These are phyloP conservation scores for Syncephalastrum sp. DNA, from an alignment of 371 early-diverging fungal genomes.

Conservation along the genomic window DNA sequence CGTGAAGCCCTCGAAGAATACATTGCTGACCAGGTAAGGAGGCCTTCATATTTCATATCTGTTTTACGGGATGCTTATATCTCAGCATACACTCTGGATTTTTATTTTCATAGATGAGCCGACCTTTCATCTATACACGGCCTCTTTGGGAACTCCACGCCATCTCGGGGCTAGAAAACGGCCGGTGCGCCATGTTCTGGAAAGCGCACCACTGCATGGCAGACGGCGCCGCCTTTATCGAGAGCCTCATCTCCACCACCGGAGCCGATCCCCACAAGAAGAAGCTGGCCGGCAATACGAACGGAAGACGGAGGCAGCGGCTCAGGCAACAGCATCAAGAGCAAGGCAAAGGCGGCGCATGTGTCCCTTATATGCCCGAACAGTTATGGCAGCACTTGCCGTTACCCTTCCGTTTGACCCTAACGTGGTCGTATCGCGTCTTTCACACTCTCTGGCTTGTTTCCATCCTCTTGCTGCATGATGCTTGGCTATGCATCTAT, in stretches of 20 bases:
- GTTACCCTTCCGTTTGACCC: too few relatives aligned
- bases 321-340: not conserved
- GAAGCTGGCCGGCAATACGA: not conserved
- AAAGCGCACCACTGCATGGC: constrained; percentile 37
- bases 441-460: too few relatives aligned
- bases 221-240: constrained; percentile 33
- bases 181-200: constrained; percentile 34
- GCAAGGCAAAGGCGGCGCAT: too few relatives aligned
- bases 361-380: too few relatives aligned
- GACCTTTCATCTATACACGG: constrained; percentile 28
- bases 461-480: constrained; percentile 9
- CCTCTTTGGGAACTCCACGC: constrained; percentile 38
- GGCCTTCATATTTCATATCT: not conserved
- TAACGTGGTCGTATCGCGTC: too few relatives aligned
- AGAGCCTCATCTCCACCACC: constrained; percentile 22
- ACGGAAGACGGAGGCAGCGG: not conserved
- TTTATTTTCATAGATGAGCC: constrained; percentile 10
- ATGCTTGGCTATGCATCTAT: constrained; percentile 8
- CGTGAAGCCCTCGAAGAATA: constrained; percentile 21
- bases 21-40: constrained; percentile 18
- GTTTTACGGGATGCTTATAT: constrained; percentile 1
- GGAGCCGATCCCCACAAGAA: not conserved
- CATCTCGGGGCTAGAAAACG: constrained; percentile 28
- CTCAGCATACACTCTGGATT: not conserved
- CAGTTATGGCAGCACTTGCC: too few relatives aligned